A percentile compares a stretch with the other conserved stretches of the same genome.
phyloP scores from a whole-genome alignment of 2,329 filamentous ascomycete species.

The Botrytis squamosa region DNA sequence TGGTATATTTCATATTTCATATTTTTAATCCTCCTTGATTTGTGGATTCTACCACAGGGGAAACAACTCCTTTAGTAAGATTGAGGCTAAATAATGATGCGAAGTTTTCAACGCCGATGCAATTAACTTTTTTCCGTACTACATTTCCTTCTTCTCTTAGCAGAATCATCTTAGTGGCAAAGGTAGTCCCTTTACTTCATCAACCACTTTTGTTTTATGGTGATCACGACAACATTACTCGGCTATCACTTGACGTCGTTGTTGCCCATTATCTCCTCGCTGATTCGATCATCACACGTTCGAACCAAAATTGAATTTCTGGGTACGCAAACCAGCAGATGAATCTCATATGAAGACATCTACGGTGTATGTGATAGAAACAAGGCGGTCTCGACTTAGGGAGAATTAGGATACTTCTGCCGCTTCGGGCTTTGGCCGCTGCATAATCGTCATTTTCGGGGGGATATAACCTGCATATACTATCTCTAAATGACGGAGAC shows the following conservation, averaged over 20 bases:
- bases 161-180: too few relatives aligned
- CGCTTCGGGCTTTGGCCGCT: background rate
- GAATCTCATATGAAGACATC: background rate
- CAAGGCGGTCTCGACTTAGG: background rate
- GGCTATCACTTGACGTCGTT: background rate
- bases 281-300: background rate
- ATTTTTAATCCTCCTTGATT: background rate
- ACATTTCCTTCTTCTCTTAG: background rate
- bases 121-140: background rate
- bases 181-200: background rate
- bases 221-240: background rate
- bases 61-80: background rate
- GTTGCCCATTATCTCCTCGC: background rate
- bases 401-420: background rate
- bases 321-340: background rate
- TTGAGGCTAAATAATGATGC: background rate
- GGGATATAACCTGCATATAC: background rate
- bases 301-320: too few relatives aligned
- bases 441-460: background rate
- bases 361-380: background rate
- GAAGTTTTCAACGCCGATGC: background rate
- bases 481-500: background rate
- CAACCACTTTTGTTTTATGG: background rate
- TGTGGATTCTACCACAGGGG: background rate
- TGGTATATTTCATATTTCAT: background rate